Conservation (phyloP, 2,329 filamentous ascomycete species). For the Fusarium sp. region DNA sequence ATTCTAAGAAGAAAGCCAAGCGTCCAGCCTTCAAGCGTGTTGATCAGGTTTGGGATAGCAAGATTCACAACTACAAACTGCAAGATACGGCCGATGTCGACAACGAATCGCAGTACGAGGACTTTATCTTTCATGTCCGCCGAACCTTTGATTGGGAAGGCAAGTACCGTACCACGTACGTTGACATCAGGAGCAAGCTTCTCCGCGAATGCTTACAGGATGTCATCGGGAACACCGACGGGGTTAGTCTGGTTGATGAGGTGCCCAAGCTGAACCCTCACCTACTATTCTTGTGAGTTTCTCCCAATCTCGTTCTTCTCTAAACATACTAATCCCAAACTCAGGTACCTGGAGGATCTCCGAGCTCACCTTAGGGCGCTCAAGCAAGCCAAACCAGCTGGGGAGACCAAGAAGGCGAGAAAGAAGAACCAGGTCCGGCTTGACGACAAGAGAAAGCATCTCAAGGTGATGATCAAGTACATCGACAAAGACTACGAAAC, state of each 20-base stretch:
- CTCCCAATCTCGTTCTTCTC: neutral
- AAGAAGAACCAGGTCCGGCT: constrained; percentile 71
- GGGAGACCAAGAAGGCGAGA: constrained; percentile 64
- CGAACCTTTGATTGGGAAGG: constrained; percentile 87
- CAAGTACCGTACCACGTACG: constrained; percentile 77
- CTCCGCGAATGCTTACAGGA: constrained; percentile 72
- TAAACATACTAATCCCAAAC: constrained; percentile 20
- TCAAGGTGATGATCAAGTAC: constrained; percentile 80
- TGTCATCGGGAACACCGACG: constrained; percentile 51
- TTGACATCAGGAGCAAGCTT: constrained; percentile 88
- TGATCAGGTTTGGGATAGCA: constrained; percentile 65
- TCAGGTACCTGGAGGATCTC: constrained; percentile 82
- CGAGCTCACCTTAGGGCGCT: constrained; percentile 72
- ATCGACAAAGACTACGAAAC: constrained; percentile 85
- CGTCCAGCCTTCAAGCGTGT: constrained; percentile 61
- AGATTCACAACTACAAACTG: constrained; percentile 63
- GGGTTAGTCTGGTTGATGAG: constrained; percentile 83
- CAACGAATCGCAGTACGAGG: constrained; percentile 72
- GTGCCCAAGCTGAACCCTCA: constrained; percentile 80
- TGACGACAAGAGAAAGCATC: constrained; percentile 69
- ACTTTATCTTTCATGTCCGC: constrained; percentile 85
- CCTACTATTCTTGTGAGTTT: constrained; percentile 70
- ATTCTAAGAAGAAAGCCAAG: constrained; percentile 28
- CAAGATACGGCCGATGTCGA: constrained; percentile 63
- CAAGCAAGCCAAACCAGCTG: constrained; percentile 65